A percentile compares a stretch with the other conserved stretches of the same genome.
Evolutionary conservation across 208 protist genomes (phyloP).

Genomic region (Phytomonas sp.): DNA sequence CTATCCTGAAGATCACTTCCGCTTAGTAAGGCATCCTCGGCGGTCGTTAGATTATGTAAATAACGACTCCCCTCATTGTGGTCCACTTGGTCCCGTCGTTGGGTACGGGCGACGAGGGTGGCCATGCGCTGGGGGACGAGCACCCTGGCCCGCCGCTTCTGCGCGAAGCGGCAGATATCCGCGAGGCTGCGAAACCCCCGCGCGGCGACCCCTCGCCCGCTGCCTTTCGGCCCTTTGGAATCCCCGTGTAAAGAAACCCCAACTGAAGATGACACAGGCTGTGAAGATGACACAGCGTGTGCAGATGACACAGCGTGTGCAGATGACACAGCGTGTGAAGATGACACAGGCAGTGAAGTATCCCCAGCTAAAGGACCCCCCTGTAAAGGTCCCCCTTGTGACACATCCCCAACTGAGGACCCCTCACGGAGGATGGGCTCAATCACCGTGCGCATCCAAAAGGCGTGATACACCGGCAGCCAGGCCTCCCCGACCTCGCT

Average conservation of each 20-base stretch:
- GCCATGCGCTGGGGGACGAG: constrained; percentile 53
- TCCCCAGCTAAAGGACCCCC: too few species aligned
- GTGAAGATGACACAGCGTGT: too few species aligned
- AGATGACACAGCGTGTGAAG: too few species aligned
- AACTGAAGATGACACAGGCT: too few species aligned
- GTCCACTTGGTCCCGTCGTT: constrained; percentile 16
- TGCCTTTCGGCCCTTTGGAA: too few species aligned
- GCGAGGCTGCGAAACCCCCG: constrained; percentile 57
- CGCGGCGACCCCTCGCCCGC: constrained; percentile 37
- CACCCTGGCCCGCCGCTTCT: constrained; percentile 25
- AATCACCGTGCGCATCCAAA: constrained; percentile 42
- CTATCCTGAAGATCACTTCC: constrained; percentile 12
- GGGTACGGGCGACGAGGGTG: constrained; percentile 24
- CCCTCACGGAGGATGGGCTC: constrained; percentile 19
- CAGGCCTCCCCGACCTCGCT: constrained; percentile 79
- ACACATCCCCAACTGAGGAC: neutral
- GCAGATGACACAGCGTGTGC: too few species aligned
- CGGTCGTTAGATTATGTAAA: neutral
- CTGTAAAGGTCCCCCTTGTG: neutral
- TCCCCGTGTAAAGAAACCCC: too few species aligned
- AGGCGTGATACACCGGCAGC: constrained; percentile 38
- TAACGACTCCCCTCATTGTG: constrained; percentile 10
- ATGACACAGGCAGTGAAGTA: too few species aligned
- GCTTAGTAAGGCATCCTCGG: constrained; percentile 9
- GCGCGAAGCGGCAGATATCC: constrained; percentile 32